Percentiles rank a stretch among this genome's conserved stretches.
phyloP scores from a whole-genome alignment of 352 stramenopile genomes.

The Globisporangium acanthophoron region DNA sequence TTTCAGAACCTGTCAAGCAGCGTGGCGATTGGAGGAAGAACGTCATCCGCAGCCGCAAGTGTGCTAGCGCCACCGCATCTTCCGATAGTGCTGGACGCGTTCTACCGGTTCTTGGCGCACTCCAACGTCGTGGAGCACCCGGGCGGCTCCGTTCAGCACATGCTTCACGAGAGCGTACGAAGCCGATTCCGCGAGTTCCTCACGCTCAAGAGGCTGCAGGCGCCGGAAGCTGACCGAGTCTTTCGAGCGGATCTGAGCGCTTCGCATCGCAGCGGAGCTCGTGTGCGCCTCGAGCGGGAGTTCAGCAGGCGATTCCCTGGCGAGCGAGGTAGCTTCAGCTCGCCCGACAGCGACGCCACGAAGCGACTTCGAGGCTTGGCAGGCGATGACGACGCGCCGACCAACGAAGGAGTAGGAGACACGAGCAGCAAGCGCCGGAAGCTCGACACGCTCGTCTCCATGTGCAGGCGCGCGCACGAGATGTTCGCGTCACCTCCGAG shows the following conservation, averaged over 20 bases:
- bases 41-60: background rate
- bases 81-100: slow-evolving; percentile 30
- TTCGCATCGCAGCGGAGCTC: slow-evolving; percentile 7
- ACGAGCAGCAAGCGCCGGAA: slow-evolving; percentile 13
- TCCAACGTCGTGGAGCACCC: slow-evolving; percentile 35
- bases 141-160: slow-evolving; percentile 1
- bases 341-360: background rate
- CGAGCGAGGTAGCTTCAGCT: background rate
- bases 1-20: slow-evolving; percentile 13
- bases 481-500: slow-evolving; percentile 23
- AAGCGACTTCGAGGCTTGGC: slow-evolving; percentile 11
- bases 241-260: slow-evolving; percentile 11
- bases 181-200: slow-evolving; percentile 18
- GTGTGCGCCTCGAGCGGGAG: background rate
- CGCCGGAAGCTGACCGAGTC: slow-evolving; percentile 12
- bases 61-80: slow-evolving; percentile 11
- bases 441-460: slow-evolving; percentile 12
- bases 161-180: slow-evolving; percentile 19
- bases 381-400: background rate
- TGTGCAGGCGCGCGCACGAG: slow-evolving; percentile 45
- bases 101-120: slow-evolving; percentile 38
- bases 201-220: slow-evolving; percentile 13
- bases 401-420: slow-evolving; percentile 4
- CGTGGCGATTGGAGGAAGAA: slow-evolving; percentile 2
- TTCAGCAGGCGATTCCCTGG: background rate